Evolutionary conservation across 164 flowering plant species (phyloP).

Genomic region (Saururus chinensis): DNA sequence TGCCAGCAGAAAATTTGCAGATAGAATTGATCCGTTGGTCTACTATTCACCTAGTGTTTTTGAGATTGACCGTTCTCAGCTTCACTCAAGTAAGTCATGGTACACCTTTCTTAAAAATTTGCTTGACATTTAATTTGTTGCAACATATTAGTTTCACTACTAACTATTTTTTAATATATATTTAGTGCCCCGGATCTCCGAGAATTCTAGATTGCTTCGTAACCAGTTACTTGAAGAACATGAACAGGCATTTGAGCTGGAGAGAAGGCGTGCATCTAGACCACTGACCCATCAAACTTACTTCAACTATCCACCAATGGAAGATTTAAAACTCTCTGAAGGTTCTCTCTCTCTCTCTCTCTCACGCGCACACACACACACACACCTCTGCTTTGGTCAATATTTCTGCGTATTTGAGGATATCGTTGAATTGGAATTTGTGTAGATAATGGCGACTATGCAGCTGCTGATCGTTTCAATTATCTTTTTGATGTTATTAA

Average conservation of each 20-base stretch:
- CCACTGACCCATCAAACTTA: conserved; percentile 18
- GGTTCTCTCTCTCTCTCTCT: conserved; percentile 17
- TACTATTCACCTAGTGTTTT: conserved; percentile 24
- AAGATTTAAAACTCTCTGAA: conserved; percentile 31
- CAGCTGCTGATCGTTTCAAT: conserved; percentile 25
- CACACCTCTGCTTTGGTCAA: neutral
- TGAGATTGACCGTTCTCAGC: conserved; percentile 34
- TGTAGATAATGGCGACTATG: conserved; percentile 21
- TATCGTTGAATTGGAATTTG: neutral
- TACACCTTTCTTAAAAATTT: neutral
- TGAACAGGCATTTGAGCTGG: conserved; percentile 40
- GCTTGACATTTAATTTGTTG: neutral
- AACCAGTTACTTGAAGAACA: conserved; percentile 51
- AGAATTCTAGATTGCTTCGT: conserved; percentile 35
- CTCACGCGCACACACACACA: neutral
- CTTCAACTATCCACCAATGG: conserved; percentile 38
- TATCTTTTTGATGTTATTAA: conserved; percentile 33
- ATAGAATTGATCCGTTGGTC: conserved; percentile 31
- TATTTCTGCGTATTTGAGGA: neutral
- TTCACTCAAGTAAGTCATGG: conserved; percentile 41
- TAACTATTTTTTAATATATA: too few species aligned
- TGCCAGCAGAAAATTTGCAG: conserved; percentile 40
- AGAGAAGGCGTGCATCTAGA: conserved; percentile 33
- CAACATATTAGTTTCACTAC: too few species aligned
- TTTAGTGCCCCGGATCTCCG: conserved; percentile 35